A percentile compares a stretch with the other conserved stretches of the same genome.
Evolutionary conservation across 495 filamentous ascomycete genomes (phyloP).

Genomic region (Aspergillus ostianus): DNA sequence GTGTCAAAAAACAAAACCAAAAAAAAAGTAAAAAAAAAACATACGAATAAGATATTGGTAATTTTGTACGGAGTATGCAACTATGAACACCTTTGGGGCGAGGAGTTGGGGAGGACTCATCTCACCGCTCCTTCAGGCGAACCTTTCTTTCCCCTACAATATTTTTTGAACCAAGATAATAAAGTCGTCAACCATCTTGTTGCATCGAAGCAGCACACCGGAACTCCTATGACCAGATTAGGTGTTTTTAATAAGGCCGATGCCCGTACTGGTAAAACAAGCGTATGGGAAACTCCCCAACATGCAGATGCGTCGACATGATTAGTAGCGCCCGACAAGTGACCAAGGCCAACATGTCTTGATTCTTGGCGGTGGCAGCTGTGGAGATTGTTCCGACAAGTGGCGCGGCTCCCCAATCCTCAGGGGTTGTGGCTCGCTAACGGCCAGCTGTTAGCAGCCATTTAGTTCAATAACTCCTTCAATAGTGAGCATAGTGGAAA

Average conservation of each 20-base stretch:
- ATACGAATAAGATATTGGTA: conserved; percentile 4
- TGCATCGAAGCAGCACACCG: no score
- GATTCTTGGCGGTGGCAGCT: conserved; percentile 22
- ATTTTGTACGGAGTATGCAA: not conserved
- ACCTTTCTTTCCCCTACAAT: not conserved
- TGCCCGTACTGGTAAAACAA: no score
- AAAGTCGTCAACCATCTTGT: no score
- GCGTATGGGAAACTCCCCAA: no score
- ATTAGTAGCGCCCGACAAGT: not conserved
- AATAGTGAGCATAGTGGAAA: conserved; percentile 16
- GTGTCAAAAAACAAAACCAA: no score
- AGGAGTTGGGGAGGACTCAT: not conserved
- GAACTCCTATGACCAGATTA: no score
- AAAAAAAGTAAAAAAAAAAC: conserved; percentile 4
- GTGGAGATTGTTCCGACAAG: conserved; percentile 28
- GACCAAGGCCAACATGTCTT: conserved; percentile 1
- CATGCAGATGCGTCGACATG: no score
- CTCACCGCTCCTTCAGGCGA: conserved; percentile 7
- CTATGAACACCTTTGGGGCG: no score
- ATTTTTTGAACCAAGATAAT: no score
- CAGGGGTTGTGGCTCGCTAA: conserved; percentile 46
- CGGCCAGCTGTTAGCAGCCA: conserved; percentile 31
- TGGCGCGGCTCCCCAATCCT: conserved; percentile 41
- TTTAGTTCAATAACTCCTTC: conserved; percentile 25
- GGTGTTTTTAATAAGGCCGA: no score